Conservation (phyloP, 169 alveolate species). For the Plasmodium chabaudi region DNA sequence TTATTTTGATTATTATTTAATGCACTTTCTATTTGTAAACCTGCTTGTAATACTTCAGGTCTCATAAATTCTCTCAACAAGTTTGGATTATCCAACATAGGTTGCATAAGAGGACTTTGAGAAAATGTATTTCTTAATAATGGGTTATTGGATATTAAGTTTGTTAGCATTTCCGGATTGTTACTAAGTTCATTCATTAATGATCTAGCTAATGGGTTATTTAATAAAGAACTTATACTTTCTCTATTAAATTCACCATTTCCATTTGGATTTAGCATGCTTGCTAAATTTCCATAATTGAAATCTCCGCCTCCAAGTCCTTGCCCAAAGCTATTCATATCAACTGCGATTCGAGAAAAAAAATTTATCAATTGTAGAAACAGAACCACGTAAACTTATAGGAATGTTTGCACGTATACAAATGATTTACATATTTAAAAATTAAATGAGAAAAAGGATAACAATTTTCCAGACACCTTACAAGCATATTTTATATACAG, state of each 20-base stretch:
- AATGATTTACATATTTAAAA: neutral
- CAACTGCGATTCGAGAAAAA: neutral
- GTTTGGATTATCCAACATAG: constrained; percentile 90
- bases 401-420: neutral
- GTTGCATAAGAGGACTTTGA: constrained; percentile 88
- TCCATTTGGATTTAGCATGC: constrained; percentile 55
- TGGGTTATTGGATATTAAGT: constrained; percentile 75
- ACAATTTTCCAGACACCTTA: neutral
- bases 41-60: constrained; percentile 87
- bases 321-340: constrained; percentile 17
- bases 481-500: neutral
- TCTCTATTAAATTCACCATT: constrained; percentile 60
- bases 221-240: constrained; percentile 48
- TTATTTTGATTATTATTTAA: constrained; percentile 62
- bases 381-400: neutral
- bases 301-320: constrained; percentile 41
- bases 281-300: constrained; percentile 47
- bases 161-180: constrained; percentile 75
- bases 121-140: constrained; percentile 79
- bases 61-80: constrained; percentile 88
- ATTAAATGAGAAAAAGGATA: neutral
- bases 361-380: neutral
- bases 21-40: constrained; percentile 86
- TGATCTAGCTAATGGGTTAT: constrained; percentile 68
- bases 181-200: constrained; percentile 60